phyloP scores from a whole-genome alignment of 1,284 basidiomycete species.

The Melampsora abietis-canadensis region DNA sequence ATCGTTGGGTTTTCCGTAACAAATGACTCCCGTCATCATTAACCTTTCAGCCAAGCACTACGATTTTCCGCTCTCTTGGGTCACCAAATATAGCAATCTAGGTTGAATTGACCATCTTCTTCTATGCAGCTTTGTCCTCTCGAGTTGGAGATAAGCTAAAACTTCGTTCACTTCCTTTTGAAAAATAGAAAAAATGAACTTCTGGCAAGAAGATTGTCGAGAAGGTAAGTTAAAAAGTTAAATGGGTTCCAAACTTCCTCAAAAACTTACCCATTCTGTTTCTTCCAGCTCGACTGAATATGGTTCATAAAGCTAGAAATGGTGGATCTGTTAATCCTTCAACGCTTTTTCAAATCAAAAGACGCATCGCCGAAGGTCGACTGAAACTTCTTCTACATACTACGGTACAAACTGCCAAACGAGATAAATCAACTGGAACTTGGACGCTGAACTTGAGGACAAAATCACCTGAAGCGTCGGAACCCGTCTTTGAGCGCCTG shows the following conservation, averaged over 20 bases:
- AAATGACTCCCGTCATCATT: not conserved
- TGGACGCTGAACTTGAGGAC: slow-evolving; percentile 28
- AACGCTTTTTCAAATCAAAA: slow-evolving; percentile 28
- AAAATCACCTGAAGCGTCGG: not conserved
- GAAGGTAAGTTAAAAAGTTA: slow-evolving; percentile 16
- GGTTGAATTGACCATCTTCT: not conserved
- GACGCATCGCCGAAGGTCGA: slow-evolving; percentile 27
- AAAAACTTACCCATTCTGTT: not conserved
- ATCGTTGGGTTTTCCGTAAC: not conserved
- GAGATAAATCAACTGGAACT: slow-evolving; percentile 20
- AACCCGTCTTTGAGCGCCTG: slow-evolving; percentile 3
- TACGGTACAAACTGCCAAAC: slow-evolving; percentile 21
- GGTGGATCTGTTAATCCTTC: slow-evolving; percentile 43
- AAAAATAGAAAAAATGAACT: slow-evolving; percentile 31
- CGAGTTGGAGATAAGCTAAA: too few relatives aligned
- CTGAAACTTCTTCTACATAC: slow-evolving; percentile 32
- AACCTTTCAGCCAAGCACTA: slow-evolving; percentile 20
- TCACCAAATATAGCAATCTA: slow-evolving; percentile 39
- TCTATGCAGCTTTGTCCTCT: too few relatives aligned
- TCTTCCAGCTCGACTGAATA: slow-evolving; percentile 26
- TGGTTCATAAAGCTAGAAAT: slow-evolving; percentile 33
- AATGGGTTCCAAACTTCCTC: not conserved
- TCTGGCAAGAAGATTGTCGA: slow-evolving; percentile 42
- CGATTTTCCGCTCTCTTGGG: slow-evolving; percentile 43
- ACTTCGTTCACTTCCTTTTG: not conserved